Conservation (phyloP, 2,329 filamentous ascomycete species). For the Hypoxylon sp. region DNA sequence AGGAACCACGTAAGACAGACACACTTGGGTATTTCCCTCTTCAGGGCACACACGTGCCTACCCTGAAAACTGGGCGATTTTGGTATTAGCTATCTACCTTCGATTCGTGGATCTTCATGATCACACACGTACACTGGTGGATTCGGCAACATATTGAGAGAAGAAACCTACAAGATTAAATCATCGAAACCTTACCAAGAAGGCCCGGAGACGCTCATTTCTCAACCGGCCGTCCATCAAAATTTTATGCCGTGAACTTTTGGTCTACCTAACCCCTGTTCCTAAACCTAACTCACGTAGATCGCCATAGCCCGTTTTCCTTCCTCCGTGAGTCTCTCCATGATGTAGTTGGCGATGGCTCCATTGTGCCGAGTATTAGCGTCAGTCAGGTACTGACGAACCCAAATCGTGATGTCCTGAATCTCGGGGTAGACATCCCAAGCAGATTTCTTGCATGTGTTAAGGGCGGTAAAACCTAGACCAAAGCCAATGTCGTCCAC, state of each 20-base stretch:
- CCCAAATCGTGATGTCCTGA: conserved; percentile 86
- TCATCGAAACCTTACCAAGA: conserved; percentile 9
- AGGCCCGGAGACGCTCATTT: conserved; percentile 33
- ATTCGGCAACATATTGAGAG: conserved; percentile 15
- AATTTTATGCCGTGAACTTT: conserved; percentile 35
- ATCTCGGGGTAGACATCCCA: conserved; percentile 91
- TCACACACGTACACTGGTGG: neutral
- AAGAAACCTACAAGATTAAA: conserved; percentile 10
- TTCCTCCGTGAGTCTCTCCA: conserved; percentile 78
- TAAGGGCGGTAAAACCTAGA: conserved; percentile 92
- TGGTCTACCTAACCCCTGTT: conserved; percentile 27
- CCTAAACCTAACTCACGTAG: conserved; percentile 59
- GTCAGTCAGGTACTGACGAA: conserved; percentile 80
- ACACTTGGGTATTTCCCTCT: neutral
- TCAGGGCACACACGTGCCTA: neutral
- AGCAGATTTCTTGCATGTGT: conserved; percentile 83
- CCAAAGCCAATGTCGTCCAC: conserved; percentile 97
- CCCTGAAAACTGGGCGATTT: neutral
- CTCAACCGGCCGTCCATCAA: conserved; percentile 29
- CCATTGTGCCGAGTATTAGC: conserved; percentile 82
- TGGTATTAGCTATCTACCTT: conserved; percentile 24
- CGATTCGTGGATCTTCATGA: conserved; percentile 5
- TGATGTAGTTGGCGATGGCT: conserved; percentile 79
- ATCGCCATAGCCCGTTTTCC: conserved; percentile 67
- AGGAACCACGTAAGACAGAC: neutral